Percentiles rank a stretch among this genome's conserved stretches.
These are phyloP conservation scores for Parafenestella ontariensis DNA, from an alignment of 2,329 filamentous ascomycete species.

Conservation along the genomic window DNA sequence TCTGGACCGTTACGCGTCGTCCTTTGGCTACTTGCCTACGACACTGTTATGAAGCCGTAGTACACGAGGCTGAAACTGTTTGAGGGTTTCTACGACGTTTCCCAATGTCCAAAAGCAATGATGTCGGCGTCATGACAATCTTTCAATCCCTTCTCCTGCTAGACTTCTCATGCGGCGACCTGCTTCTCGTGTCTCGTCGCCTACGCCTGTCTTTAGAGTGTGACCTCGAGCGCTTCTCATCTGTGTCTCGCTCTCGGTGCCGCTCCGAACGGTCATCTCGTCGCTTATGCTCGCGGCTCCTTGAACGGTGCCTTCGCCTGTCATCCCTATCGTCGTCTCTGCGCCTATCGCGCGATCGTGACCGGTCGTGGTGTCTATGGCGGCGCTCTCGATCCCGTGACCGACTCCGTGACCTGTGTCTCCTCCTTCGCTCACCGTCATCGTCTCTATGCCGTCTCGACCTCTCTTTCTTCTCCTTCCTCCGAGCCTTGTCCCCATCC, in stretches of 20 bases:
- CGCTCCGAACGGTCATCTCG: slow-evolving; percentile 24
- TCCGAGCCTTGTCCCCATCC: slow-evolving; percentile 24
- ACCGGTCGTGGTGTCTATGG: slow-evolving; percentile 38
- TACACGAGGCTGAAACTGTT: no score
- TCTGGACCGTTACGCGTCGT: background rate
- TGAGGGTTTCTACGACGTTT: no score
- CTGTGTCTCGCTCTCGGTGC: slow-evolving; percentile 26
- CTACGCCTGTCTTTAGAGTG: slow-evolving; percentile 23
- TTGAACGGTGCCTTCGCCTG: slow-evolving; percentile 36
- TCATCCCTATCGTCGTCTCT: slow-evolving; percentile 40
- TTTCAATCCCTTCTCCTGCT: background rate
- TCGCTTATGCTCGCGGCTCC: slow-evolving; percentile 37
- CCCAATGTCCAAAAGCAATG: background rate
- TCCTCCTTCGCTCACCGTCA: slow-evolving; percentile 30
- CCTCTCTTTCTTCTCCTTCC: slow-evolving; percentile 30
- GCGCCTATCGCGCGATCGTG: slow-evolving; percentile 37
- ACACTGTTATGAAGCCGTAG: no score
- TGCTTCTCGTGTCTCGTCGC: slow-evolving; percentile 24
- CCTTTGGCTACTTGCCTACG: no score
- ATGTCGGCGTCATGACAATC: background rate
- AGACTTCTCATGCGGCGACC: slow-evolving; percentile 25
- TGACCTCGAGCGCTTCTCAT: slow-evolving; percentile 38
- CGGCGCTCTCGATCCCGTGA: slow-evolving; percentile 38
- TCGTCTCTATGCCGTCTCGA: slow-evolving; percentile 36
- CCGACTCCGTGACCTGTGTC: slow-evolving; percentile 35